phyloP scores from a whole-genome alignment of 768 basidiomycete species.

The Suillus luteus region DNA sequence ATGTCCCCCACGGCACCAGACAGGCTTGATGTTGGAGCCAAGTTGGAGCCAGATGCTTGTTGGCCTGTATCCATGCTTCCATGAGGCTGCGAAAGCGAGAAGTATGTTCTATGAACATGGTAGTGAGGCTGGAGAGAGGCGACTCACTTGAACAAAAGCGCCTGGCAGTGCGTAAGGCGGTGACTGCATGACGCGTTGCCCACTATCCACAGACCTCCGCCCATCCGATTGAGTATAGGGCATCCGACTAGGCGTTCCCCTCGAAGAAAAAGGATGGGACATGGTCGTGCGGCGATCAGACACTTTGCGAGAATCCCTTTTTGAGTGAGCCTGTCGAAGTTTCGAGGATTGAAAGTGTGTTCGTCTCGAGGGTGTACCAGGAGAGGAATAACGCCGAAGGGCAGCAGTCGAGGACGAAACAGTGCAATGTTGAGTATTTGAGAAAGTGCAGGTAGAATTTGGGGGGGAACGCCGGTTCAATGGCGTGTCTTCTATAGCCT shows the following conservation, averaged over 20 bases:
- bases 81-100: slow-evolving; percentile 27
- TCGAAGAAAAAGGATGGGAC: slow-evolving; percentile 20
- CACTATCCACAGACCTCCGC: slow-evolving; percentile 43
- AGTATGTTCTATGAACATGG: slow-evolving; percentile 16
- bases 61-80: slow-evolving; percentile 26
- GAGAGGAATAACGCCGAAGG: slow-evolving; percentile 35
- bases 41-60: slow-evolving; percentile 43
- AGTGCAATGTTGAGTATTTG: slow-evolving; percentile 23
- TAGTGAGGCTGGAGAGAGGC: slow-evolving; percentile 13
- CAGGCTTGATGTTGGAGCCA: slow-evolving; percentile 49
- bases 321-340: slow-evolving; percentile 21
- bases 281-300: slow-evolving; percentile 29
- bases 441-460: slow-evolving; percentile 18
- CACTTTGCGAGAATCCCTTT: slow-evolving; percentile 29
- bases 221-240: slow-evolving; percentile 34
- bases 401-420: slow-evolving; percentile 31
- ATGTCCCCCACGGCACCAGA: slow-evolving; percentile 66
- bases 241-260: slow-evolving; percentile 32
- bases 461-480: slow-evolving; percentile 37
- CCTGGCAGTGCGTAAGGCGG: slow-evolving; percentile 32
- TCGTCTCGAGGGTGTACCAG: slow-evolving; percentile 37
- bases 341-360: slow-evolving; percentile 39
- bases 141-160: slow-evolving; percentile 40
- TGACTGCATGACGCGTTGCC: slow-evolving; percentile 35
- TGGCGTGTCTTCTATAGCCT: slow-evolving; percentile 37